phyloP scores from a whole-genome alignment of 345 rosid genomes.

The Dipteronia sinensis region DNA sequence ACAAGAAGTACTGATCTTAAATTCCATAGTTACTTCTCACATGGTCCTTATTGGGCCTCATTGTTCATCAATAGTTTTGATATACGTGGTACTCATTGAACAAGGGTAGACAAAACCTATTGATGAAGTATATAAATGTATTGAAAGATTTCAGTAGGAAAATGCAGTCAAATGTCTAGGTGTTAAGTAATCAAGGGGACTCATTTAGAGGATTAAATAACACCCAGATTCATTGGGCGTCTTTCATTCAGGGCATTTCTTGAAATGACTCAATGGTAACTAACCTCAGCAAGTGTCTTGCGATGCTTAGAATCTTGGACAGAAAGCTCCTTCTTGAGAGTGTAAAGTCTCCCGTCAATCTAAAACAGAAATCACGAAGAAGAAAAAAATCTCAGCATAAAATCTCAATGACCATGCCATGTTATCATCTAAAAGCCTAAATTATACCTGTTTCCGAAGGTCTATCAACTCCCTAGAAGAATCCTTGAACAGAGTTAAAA shows the following conservation, averaged over 20 bases:
- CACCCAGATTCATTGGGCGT: slow-evolving; percentile 2
- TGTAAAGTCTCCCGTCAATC: slow-evolving; percentile 89
- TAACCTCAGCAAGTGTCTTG: slow-evolving; percentile 90
- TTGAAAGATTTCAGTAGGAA: neutral
- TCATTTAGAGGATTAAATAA: neutral
- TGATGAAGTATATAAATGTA: neutral
- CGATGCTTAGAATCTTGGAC: slow-evolving; percentile 93
- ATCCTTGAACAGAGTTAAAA: slow-evolving; percentile 81
- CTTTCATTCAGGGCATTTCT: neutral
- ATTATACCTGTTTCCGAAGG: slow-evolving; percentile 77
- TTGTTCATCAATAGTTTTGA: neutral
- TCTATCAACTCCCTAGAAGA: slow-evolving; percentile 88
- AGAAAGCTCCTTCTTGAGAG: slow-evolving; percentile 90
- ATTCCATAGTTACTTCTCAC: neutral
- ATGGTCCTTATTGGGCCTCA: neutral
- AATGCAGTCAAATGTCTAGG: neutral
- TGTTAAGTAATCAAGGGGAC: neutral
- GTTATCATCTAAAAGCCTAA: slow-evolving; percentile 4
- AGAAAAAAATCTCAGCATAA: slow-evolving; percentile 19
- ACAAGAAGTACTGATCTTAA: neutral
- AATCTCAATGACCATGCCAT: neutral
- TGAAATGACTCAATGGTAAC: slow-evolving; percentile 19
- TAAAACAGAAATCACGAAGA: slow-evolving; percentile 33
- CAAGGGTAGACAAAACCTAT: no score
- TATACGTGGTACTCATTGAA: no score